Base-by-base conservation (phyloP, 768 basidiomycete genomes). In the Rhodotorula sphaerocarpa region DNA sequence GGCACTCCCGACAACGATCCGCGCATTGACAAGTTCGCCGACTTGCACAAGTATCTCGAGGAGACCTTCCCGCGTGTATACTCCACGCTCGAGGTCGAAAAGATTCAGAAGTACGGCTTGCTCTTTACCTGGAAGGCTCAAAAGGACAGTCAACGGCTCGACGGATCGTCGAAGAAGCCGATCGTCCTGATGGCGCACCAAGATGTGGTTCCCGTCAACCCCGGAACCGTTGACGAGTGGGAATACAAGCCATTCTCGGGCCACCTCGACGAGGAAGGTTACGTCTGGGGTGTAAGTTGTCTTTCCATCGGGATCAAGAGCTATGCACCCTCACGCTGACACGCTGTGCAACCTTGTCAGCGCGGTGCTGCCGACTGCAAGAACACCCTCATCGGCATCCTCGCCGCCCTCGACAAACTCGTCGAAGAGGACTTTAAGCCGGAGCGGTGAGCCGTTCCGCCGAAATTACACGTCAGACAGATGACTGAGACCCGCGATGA, bases 41-140 rank as follows among this genome's bases (percentile, higher is more conserved):
- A 47, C 28, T 30, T 69, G 7, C 63, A 65, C 57, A 23, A 42
- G 0, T 69, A 69, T 50, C 63, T 69, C 51, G 63, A 65, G 31
- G 10, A 33, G 48, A 65, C 67, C 2, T 68, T 50, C 52, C 67
- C 67, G 7, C 25, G 33, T 6, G 57, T 64, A 14, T 83, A 86
- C 73, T 11, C 77, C n/a, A 79, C 74, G 14, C 77, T 88, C 47
- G 71, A 78, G 34, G 78, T 86, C 62, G 83, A 83, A 14, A 84
- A 82, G 68, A 82, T 90, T 70, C 88, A 88, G 73, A 86, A 82
- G 0, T 86, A 86, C 68, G 87, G 82, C 0, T 78, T 88, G n/a
- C 74, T 87, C 12, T 86, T 82, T 71, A 80, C 82, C 52, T 88
- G 87, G 86, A 76, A 79, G 55, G 36, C 36, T 16, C 10, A 39